Conservation (phyloP, 805 yeast species). For the Lachancea sp. region DNA sequence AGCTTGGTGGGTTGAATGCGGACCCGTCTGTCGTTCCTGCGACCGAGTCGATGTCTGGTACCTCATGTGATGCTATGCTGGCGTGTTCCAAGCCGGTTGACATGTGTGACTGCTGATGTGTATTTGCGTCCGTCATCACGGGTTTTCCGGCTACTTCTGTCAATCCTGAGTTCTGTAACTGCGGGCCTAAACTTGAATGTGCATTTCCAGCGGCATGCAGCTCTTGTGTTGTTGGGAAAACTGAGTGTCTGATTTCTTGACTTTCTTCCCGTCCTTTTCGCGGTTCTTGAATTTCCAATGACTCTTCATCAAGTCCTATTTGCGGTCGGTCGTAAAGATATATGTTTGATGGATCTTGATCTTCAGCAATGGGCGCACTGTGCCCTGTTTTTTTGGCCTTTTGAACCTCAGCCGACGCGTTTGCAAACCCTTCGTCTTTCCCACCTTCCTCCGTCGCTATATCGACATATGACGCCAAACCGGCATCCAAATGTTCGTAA, state of each 20-base stretch:
- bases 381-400: not conserved
- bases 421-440: not conserved
- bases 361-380: slow-evolving; percentile 1
- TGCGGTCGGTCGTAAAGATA: slow-evolving; percentile 20
- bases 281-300: not conserved
- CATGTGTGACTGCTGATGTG: too few relatives aligned
- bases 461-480: slow-evolving; percentile 1
- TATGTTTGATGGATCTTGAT: slow-evolving; percentile 13
- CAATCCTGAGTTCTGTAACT: slow-evolving; percentile 2
- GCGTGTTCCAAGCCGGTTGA: not conserved
- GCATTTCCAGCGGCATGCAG: not conserved
- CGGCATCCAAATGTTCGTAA: not conserved
- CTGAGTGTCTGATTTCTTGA: too few relatives aligned
- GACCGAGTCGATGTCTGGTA: slow-evolving; percentile 4
- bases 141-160: slow-evolving; percentile 5
- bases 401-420: not conserved
- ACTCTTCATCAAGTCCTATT: not conserved
- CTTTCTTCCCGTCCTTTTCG: too few relatives aligned
- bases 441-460: not conserved
- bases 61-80: not conserved
- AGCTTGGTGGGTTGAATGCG: slow-evolving; percentile 16
- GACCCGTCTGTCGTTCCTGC: slow-evolving; percentile 4
- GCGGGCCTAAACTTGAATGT: too few relatives aligned
- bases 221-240: too few relatives aligned
- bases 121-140: too few relatives aligned